Percentiles rank a stretch among this genome's conserved stretches.
phyloP scores from a whole-genome alignment of 805 yeast species.

The Ogataea trehalophila region DNA sequence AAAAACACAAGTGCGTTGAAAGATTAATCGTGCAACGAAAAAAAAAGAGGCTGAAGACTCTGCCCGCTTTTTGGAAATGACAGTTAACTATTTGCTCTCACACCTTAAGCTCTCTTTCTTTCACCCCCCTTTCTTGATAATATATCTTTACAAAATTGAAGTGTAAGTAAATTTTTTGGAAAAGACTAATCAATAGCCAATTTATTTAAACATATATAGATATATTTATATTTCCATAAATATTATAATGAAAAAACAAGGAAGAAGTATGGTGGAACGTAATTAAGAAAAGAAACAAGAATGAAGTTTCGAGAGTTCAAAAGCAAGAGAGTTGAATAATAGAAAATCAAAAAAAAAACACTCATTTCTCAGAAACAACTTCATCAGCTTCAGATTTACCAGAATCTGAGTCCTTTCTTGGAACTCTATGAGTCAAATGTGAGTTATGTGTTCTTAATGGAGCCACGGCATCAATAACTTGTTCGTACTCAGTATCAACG shows the following conservation, averaged over 20 bases:
- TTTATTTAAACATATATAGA: no score
- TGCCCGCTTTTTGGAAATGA: no score
- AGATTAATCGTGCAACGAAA: no score
- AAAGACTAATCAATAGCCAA: no score
- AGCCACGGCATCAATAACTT: conserved; percentile 14
- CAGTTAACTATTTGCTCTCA: no score
- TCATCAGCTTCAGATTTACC: not conserved
- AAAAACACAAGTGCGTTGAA: no score
- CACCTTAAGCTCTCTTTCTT: no score
- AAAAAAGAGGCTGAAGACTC: no score
- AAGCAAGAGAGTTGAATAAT: not conserved
- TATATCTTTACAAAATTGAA: no score
- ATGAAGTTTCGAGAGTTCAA: not conserved
- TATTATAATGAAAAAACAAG: not conserved
- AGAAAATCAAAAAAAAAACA: not conserved
- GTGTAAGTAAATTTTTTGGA: no score
- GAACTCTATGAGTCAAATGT: conserved; percentile 1
- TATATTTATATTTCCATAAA: not conserved
- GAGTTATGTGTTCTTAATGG: conserved; percentile 6
- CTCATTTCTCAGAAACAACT: not conserved
- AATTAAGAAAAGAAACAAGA: not conserved
- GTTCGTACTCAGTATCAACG: conserved; percentile 32
- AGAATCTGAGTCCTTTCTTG: not conserved
- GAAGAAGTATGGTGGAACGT: no score
- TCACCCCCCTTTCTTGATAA: no score